Percentiles rank a stretch among this genome's conserved stretches.
Evolutionary conservation across 495 filamentous ascomycete genomes (phyloP).

Genomic region (Evernia prunastri): DNA sequence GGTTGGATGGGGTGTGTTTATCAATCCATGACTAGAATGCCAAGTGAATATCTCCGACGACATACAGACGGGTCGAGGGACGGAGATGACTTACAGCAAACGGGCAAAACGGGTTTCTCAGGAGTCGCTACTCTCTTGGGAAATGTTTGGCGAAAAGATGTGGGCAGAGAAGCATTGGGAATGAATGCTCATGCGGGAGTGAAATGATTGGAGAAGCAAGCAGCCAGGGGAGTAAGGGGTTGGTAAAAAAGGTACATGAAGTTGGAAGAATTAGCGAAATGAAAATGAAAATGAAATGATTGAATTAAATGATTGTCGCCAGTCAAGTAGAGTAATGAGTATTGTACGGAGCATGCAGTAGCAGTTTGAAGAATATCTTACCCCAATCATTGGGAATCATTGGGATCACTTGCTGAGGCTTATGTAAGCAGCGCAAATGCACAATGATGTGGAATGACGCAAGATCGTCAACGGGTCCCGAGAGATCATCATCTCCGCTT

Average conservation of each 20-base stretch:
- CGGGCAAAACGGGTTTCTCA: background rate
- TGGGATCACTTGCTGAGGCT: too few relatives aligned
- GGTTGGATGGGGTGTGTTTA: background rate
- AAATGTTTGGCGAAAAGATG: background rate
- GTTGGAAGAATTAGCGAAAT: background rate
- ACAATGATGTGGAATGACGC: too few relatives aligned
- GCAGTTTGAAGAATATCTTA: too few relatives aligned
- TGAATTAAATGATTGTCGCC: too few relatives aligned
- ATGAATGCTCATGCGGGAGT: too few relatives aligned
- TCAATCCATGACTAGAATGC: background rate
- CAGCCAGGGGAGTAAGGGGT: background rate
- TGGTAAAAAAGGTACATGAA: background rate
- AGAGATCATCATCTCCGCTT: background rate
- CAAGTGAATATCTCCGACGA: background rate
- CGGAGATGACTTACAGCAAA: background rate
- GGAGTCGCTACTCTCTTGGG: background rate
- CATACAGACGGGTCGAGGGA: background rate
- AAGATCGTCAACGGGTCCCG: background rate
- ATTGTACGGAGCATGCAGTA: too few relatives aligned
- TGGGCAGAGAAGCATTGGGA: too few relatives aligned
- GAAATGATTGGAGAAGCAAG: too few relatives aligned
- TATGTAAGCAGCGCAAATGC: too few relatives aligned
- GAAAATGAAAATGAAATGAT: too few relatives aligned
- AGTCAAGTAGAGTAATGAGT: too few relatives aligned
- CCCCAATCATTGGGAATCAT: too few relatives aligned